A percentile compares a stretch with the other conserved stretches of the same genome.
phyloP scores from a whole-genome alignment of 2,329 filamentous ascomycete genomes.

The Claviceps sp. region DNA sequence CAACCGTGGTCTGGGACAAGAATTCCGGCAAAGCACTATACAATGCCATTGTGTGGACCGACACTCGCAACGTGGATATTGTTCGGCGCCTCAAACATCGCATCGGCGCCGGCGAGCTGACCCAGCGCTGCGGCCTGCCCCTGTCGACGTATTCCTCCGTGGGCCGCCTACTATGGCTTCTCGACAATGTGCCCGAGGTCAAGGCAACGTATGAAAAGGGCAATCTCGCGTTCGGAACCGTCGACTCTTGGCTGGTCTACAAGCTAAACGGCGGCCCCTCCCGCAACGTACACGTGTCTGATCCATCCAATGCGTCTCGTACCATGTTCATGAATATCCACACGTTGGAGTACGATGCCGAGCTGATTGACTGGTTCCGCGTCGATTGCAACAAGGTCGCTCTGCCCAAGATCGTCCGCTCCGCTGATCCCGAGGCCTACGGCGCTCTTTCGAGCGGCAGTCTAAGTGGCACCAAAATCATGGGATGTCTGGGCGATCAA shows the following conservation, averaged over 20 bases:
- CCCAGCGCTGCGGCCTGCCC: conserved; percentile 58
- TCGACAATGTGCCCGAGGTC: conserved; percentile 54
- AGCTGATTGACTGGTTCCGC: conserved; percentile 61
- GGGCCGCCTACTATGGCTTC: conserved; percentile 65
- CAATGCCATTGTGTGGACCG: conserved; percentile 77
- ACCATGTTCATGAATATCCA: conserved; percentile 83
- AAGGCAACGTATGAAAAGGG: conserved; percentile 59
- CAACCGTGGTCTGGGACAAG: conserved; percentile 67
- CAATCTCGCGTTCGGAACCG: conserved; percentile 62
- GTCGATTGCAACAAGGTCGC: conserved; percentile 55
- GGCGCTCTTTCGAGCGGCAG: conserved; percentile 47
- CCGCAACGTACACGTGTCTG: conserved; percentile 57
- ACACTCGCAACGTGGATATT: conserved; percentile 60
- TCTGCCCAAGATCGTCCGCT: conserved; percentile 66
- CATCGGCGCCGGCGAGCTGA: conserved; percentile 53
- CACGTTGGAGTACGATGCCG: conserved; percentile 60
- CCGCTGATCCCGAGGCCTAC: conserved; percentile 55
- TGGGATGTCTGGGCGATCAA: conserved; percentile 70
- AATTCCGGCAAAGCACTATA: conserved; percentile 63
- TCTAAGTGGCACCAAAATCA: conserved; percentile 56
- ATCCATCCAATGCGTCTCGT: conserved; percentile 69
- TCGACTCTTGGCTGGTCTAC: conserved; percentile 71
- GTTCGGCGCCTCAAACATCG: conserved; percentile 59
- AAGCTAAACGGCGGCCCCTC: conserved; percentile 60
- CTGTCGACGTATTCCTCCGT: conserved; percentile 73